phyloP scores from a whole-genome alignment of 1,139 yeast species.

The Sugiyamaella novakii region DNA sequence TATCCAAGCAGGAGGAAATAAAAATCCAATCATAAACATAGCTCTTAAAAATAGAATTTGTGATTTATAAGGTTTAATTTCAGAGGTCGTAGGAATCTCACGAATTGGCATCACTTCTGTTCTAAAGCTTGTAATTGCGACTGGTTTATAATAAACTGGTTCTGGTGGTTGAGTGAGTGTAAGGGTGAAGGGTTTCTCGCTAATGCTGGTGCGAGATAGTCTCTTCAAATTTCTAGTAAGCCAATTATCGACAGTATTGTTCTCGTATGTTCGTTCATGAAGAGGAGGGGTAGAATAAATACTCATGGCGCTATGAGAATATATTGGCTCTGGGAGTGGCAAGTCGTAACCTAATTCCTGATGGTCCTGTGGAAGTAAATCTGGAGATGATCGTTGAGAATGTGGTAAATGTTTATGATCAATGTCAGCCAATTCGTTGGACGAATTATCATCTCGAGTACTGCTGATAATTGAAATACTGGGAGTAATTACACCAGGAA shows the following conservation, averaged over 20 bases:
- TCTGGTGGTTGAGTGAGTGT: background rate
- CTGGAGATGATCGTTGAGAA: slow-evolving; percentile 1
- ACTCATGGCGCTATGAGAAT: slow-evolving; percentile 4
- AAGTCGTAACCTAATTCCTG: background rate
- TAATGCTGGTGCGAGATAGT: too few relatives aligned
- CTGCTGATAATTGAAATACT: background rate
- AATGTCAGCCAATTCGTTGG: too few relatives aligned
- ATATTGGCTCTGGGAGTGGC: background rate
- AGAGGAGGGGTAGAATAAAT: slow-evolving; percentile 16
- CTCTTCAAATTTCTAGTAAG: too few relatives aligned
- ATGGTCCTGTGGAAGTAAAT: too few relatives aligned
- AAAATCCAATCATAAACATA: slow-evolving; percentile 19
- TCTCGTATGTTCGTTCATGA: background rate
- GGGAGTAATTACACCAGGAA: background rate
- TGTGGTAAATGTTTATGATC: too few relatives aligned
- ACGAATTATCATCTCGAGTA: background rate
- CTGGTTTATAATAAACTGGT: slow-evolving; percentile 3
- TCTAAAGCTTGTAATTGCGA: background rate
- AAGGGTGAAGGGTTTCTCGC: too few relatives aligned
- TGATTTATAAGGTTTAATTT: slow-evolving; percentile 4
- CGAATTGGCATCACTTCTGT: slow-evolving; percentile 1
- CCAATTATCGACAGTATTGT: background rate
- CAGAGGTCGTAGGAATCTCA: background rate
- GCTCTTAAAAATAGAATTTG: slow-evolving; percentile 8
- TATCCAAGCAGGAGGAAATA: slow-evolving; percentile 26